Evolutionary conservation across 2,329 filamentous ascomycete species (phyloP), one percentile per base, ranked within the genome.

Genomic region (Fusarium keratoplasticum): DNA sequence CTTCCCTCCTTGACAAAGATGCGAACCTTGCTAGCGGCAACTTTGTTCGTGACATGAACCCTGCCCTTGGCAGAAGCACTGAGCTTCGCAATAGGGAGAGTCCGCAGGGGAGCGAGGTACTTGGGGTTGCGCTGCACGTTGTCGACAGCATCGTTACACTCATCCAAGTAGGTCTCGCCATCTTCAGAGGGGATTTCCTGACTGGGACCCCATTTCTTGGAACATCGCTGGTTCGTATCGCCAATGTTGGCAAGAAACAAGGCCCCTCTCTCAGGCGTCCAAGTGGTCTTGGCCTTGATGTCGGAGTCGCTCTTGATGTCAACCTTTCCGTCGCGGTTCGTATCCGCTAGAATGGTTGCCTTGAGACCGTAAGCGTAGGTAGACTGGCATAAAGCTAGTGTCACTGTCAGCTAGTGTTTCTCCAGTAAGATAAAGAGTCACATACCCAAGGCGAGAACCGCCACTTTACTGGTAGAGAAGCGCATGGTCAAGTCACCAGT

Each of bases 211-310:
- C 25, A 68, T 36, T 60, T 38, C 13, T 68, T 73, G 0, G 80
- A 76, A 57, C 82, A 84, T 6, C 83, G 80, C 6, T 50, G 35
- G 31, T 75, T 57, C 0, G 77, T 78, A 44, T 84, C 83, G 13
- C 81, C 83, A 3, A 84, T 80, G 29, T 83, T 83, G 2, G 83
- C 75, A 0, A 84, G 76, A 35, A 84, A 81, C 2, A 84, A 74
- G 1, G 83, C 82, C 2, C 83, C 82, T 2, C 61, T 65, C 0
- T 55, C 27, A 0, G 63, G 6, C 0, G 78, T 78, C 80, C 80
- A 81, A 0, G 36, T 40, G 0, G 63, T 36, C 67, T 82, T 84
- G 4, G 66, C 69, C 0, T 10, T 9, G 0, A 70, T 20, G 40
- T 83, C 80, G 0, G 70, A 64, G 7, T 42, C 22, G 54, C 62